Percentiles rank a stretch among this genome's conserved stretches.
phyloP scores from a whole-genome alignment of 2,329 filamentous ascomycete species.

The Juglanconis juglandina region DNA sequence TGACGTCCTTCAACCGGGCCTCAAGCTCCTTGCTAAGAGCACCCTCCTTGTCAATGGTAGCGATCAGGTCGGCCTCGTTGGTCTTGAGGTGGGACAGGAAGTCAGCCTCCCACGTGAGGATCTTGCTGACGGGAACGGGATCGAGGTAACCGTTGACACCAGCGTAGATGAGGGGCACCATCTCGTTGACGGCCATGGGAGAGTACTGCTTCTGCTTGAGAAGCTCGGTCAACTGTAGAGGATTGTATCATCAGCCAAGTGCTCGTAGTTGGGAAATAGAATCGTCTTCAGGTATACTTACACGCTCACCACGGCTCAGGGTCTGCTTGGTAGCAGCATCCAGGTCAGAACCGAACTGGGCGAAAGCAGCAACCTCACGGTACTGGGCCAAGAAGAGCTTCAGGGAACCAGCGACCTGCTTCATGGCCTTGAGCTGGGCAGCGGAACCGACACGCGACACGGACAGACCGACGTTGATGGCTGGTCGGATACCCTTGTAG shows the following conservation, averaged over 20 bases:
- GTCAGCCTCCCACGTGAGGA: constrained; percentile 90
- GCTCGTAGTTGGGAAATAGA: constrained; percentile 14
- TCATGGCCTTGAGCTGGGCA: constrained; percentile 99
- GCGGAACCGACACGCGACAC: constrained; percentile 99
- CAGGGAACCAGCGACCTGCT: constrained; percentile 98
- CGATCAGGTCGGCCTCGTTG: constrained; percentile 80
- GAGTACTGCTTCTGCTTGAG: constrained; percentile 99
- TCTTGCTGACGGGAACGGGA: constrained; percentile 81
- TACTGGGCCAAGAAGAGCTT: constrained; percentile 99
- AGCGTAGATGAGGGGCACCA: constrained; percentile 98
- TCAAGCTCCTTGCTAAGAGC: constrained; percentile 92
- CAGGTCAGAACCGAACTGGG: constrained; percentile 99
- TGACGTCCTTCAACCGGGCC: constrained; percentile 73
- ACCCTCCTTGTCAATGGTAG: constrained; percentile 92
- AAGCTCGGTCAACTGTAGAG: constrained; percentile 76
- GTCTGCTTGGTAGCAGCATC: constrained; percentile 99
- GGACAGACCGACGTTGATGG: constrained; percentile 99
- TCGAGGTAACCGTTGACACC: constrained; percentile 98
- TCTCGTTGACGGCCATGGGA: constrained; percentile 98
- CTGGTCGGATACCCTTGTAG: constrained; percentile 99
- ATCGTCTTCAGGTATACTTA: constrained; percentile 45
- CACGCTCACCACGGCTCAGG: constrained; percentile 94
- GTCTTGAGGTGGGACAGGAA: constrained; percentile 89
- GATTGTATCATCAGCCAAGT: constrained; percentile 20
- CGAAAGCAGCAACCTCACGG: constrained; percentile 99